Base-by-base conservation (phyloP, 2,329 filamentous ascomycete species). In the Dactylellina leptospora region DNA sequence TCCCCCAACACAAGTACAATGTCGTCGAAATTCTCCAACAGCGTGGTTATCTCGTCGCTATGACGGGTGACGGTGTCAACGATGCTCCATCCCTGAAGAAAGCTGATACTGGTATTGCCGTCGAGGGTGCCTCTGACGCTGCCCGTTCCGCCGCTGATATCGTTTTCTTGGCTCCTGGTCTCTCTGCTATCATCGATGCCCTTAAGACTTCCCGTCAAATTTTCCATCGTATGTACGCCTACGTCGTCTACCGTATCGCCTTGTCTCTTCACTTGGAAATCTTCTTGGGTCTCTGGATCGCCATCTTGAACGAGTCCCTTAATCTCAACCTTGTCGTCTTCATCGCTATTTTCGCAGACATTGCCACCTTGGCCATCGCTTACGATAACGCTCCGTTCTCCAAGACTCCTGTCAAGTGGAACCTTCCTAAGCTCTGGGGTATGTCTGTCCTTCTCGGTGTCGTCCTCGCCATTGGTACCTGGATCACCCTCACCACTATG, bases 31-130 rank as follows among this genome's bases (percentile, higher is more conserved):
- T 96, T 78, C 86, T 96, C 54, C 92, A 96, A 83, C 90, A 93
- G 83, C 90, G 92, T 87, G 92, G 92, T 76, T 93, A 96, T 82
- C 87, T 96, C 40, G 92, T 96, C 82, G 92, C 92, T 80, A 96
- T 96, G 92, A 96, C 92, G 82, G 92, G 92, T 85, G 92, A 96
- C 77, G 92, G 92, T 86, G 92, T 96, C 83, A 96, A 96, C 82
- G 92, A 96, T 81, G 92, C 92, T 75, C 91, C 92, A 75, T 96
- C 91, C 27, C 84, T 96, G 79, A 96, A 96, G 84, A 96, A 93
- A 84, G 92, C 92, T n/a, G 91, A 96, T 82, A 96, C 91, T 78
- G 92, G 92, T 85, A 96, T 96, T 83, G 92, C 92, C 75, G 92
- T 96, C 78, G 91, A 96, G 83, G 92, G 92, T 83, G 88, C 92